Base-by-base conservation (phyloP, 305 asterid species). In the Withania somnifera region DNA sequence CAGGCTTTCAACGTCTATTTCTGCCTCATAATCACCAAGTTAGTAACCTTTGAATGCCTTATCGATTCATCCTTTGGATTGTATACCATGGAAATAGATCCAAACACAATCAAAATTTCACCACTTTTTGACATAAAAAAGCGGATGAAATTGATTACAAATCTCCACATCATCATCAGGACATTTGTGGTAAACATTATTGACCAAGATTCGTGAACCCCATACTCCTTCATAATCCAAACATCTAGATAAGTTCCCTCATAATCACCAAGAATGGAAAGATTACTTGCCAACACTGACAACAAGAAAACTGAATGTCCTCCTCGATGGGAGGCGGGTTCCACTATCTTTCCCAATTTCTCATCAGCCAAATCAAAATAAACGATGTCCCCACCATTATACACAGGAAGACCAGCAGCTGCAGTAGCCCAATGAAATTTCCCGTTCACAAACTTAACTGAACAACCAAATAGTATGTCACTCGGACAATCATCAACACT, bases 211-310 rank as follows among this genome's bases (percentile, higher is more conserved):
- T 64, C 47, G 30, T 63, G 7, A 34, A 64, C 26, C 24, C 75
- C 75, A 17, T 34, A 92, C 68, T 88, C 88, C 78, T 86, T 89
- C 89, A 93, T 51, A 69, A 88, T 85, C 97, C 95, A 93, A 56
- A 92, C 8, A 78, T 91, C 92, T 0, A 76, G 7, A 9, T 34
- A 28, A 34, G 26, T 66, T 34, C 7, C 6, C 4, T 9, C 1
- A n/a, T 66, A 69, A 42, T 0, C 1, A 32, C 45, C 85, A 38
- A 89, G 81, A 69, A 90, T 87, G 47, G 86, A 85, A 66, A 93
- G 77, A 57, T 86, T 75, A 13, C 5, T 91, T 30, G 87, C 90
- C 69, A 89, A 19, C 71, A 87, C 90, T 1, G 87, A 94, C 78
- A 92, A 67, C 14, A 42, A 15, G 42, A 81, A 80, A 3, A 79